These are phyloP conservation scores for Candida sanyaensis DNA, from an alignment of 1,139 yeast genomes.

Conservation along the genomic window DNA sequence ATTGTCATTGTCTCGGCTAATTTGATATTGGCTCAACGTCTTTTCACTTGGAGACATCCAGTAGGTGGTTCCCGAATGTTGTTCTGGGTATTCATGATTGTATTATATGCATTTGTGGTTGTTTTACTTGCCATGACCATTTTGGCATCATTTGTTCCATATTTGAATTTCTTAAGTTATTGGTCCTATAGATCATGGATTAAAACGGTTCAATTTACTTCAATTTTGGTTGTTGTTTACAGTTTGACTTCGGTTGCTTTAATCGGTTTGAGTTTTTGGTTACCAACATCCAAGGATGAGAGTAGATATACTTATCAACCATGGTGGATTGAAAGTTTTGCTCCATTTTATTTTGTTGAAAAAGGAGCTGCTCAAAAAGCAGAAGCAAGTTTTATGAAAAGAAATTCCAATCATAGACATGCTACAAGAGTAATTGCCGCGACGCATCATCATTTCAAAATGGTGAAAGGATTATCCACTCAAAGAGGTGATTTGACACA, in stretches of 20 bases:
- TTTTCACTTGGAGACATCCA: slow-evolving; percentile 51
- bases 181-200: slow-evolving; percentile 25
- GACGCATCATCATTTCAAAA: slow-evolving; percentile 41
- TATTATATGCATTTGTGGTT: slow-evolving; percentile 30
- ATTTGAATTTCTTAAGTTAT: slow-evolving; percentile 28
- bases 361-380: slow-evolving; percentile 41
- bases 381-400: slow-evolving; percentile 43
- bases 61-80: slow-evolving; percentile 44
- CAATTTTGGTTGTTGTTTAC: slow-evolving; percentile 34
- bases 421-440: slow-evolving; percentile 49
- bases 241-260: slow-evolving; percentile 38
- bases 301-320: slow-evolving; percentile 47
- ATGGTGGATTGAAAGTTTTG: slow-evolving; percentile 49
- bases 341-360: slow-evolving; percentile 43
- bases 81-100: slow-evolving; percentile 38
- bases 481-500: slow-evolving; percentile 42
- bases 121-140: slow-evolving; percentile 35
- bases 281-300: slow-evolving; percentile 48
- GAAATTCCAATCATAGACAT: slow-evolving; percentile 46
- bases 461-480: slow-evolving; percentile 44
- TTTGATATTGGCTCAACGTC: slow-evolving; percentile 43
- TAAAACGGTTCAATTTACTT: slow-evolving; percentile 31
- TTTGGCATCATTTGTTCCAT: slow-evolving; percentile 37
- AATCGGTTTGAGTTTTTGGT: slow-evolving; percentile 40
- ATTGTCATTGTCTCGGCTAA: slow-evolving; percentile 37